Evolutionary conservation across 371 early-diverging fungal species (phyloP).

Genomic region (Basidiobolus meristosporus): DNA sequence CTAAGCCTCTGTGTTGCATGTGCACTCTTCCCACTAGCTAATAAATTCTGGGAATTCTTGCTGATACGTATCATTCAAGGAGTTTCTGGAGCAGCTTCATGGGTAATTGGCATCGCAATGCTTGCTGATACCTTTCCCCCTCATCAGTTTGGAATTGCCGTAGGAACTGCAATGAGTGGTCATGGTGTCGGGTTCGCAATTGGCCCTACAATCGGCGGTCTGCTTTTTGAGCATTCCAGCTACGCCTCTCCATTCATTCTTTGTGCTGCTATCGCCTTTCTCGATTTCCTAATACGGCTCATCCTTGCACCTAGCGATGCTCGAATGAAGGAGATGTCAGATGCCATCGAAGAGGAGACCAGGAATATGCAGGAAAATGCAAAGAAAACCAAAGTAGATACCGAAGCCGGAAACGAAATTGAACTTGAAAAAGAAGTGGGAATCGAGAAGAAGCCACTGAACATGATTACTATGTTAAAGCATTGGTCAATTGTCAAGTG

Average conservation of each 20-base stretch:
- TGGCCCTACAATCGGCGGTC: constrained; percentile 65
- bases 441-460: too few relatives aligned
- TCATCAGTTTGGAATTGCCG: constrained; percentile 45
- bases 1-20: constrained; percentile 41
- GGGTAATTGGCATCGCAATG: constrained; percentile 60
- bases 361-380: background rate
- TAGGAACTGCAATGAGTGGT: constrained; percentile 52
- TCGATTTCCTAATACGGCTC: constrained; percentile 48
- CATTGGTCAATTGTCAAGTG: too few relatives aligned
- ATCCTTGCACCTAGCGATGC: constrained; percentile 23
- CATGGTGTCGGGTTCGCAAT: constrained; percentile 47
- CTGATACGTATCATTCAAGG: constrained; percentile 64
- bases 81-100: constrained; percentile 53
- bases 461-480: too few relatives aligned
- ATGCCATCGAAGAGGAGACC: background rate
- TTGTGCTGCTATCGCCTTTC: constrained; percentile 35
- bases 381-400: background rate
- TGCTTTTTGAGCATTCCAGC: constrained; percentile 43
- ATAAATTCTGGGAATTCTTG: constrained; percentile 41
- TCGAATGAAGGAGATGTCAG: too few relatives aligned
- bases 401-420: too few relatives aligned
- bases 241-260: constrained; percentile 53
- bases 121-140: constrained; percentile 62
- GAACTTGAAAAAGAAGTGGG: too few relatives aligned
- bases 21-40: constrained; percentile 40